phyloP scores from a whole-genome alignment of 805 yeast species.

The Candida vaughaniae region DNA sequence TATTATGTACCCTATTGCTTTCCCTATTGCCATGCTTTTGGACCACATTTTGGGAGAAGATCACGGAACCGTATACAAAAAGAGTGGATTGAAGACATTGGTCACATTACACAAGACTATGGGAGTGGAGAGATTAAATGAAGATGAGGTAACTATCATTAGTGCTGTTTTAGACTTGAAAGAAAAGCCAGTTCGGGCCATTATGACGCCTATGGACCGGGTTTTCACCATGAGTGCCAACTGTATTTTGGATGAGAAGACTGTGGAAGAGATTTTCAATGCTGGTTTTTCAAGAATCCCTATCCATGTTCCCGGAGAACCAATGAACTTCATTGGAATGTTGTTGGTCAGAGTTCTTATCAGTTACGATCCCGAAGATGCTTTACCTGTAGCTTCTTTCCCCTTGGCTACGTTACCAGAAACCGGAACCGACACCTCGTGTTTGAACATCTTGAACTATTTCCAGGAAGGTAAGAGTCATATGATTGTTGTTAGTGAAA shows the following conservation, averaged over 20 bases:
- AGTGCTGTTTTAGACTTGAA: constrained; percentile 91
- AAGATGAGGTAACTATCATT: constrained; percentile 95
- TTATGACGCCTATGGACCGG: constrained; percentile 93
- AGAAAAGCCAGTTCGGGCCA: constrained; percentile 79
- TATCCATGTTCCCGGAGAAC: constrained; percentile 85
- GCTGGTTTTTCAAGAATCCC: constrained; percentile 96
- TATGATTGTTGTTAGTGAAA: constrained; percentile 88
- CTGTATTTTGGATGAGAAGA: constrained; percentile 73
- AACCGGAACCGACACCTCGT: constrained; percentile 87
- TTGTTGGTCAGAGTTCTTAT: constrained; percentile 86
- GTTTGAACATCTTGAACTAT: constrained; percentile 89
- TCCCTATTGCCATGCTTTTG: constrained; percentile 79
- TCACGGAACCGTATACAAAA: constrained; percentile 92
- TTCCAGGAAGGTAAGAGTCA: constrained; percentile 98
- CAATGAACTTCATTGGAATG: constrained; percentile 92
- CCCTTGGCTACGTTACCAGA: constrained; percentile 96
- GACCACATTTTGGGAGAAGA: constrained; percentile 89
- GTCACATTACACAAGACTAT: constrained; percentile 91
- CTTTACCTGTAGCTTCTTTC: constrained; percentile 85
- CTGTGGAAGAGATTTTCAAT: constrained; percentile 86
- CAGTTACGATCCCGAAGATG: constrained; percentile 96
- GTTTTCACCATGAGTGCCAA: constrained; percentile 88
- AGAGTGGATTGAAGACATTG: constrained; percentile 87
- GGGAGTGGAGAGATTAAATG: constrained; percentile 91
- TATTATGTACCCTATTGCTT: constrained; percentile 85